Percentiles rank a stretch among this genome's conserved stretches.
These are phyloP conservation scores for Solanum chiquidenum DNA, from an alignment of 257 asterid species.

Conservation along the genomic window DNA sequence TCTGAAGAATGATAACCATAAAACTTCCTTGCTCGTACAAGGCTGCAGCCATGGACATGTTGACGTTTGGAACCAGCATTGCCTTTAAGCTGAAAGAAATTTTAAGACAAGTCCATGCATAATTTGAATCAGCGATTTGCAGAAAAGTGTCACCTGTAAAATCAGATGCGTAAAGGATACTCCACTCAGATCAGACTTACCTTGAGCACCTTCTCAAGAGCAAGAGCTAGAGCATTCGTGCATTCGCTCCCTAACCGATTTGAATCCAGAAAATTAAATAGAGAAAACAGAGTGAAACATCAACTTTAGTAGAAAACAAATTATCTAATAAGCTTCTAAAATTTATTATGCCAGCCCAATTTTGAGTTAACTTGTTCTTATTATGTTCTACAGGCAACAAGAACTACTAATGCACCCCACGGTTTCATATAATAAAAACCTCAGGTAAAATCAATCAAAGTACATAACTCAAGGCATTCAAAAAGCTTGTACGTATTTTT, in stretches of 20 bases:
- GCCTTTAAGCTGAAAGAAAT: conserved; percentile 57
- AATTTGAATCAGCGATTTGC: conserved; percentile 6
- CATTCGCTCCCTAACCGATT: conserved; percentile 42
- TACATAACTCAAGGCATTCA: not conserved
- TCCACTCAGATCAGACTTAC: conserved; percentile 21
- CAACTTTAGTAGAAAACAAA: not conserved
- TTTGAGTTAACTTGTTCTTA: not conserved
- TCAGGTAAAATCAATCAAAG: not conserved
- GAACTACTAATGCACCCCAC: not conserved
- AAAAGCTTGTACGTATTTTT: not conserved
- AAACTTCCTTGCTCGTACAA: conserved; percentile 78
- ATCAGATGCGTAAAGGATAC: not conserved
- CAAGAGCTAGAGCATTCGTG: conserved; percentile 35
- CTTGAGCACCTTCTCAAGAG: conserved; percentile 87
- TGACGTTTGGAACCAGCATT: conserved; percentile 76
- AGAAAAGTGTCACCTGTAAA: not conserved
- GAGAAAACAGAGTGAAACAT: not conserved
- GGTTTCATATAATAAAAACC: not conserved
- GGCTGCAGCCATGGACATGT: conserved; percentile 78
- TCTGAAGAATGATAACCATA: conserved; percentile 87
- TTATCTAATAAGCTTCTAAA: not conserved
- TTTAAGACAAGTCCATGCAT: conserved; percentile 1
- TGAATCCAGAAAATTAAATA: conserved; percentile 5
- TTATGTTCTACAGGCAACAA: not conserved
- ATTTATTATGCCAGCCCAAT: not conserved